Percentiles rank a stretch among this genome's conserved stretches.
Conservation (phyloP, 176 grass and related monocot genomes). For the Oryza glumipatula region DNA sequence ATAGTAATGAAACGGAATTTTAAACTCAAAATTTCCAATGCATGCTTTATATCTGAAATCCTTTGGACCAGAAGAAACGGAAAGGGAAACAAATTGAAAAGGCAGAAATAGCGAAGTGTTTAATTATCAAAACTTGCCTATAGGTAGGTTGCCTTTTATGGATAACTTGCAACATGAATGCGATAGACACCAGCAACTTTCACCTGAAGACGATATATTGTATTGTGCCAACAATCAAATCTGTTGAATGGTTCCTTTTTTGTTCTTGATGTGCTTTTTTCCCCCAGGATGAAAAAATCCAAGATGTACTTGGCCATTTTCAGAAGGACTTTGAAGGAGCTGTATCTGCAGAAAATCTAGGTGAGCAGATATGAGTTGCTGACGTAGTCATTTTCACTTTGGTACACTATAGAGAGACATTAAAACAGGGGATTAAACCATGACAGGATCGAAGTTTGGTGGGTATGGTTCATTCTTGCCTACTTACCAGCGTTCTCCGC, state of each 20-base stretch:
- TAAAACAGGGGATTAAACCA: conserved; percentile 41
- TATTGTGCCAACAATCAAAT: conserved; percentile 19
- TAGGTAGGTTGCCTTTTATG: neutral
- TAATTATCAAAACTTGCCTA: neutral
- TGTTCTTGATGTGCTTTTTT: conserved; percentile 25
- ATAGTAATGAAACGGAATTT: neutral
- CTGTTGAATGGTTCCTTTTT: conserved; percentile 30
- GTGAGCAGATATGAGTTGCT: conserved; percentile 54
- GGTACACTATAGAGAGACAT: conserved; percentile 33
- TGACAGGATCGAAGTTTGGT: conserved; percentile 87
- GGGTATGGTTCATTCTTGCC: conserved; percentile 98
- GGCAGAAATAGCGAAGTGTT: conserved; percentile 2
- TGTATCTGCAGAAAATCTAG: conserved; percentile 91
- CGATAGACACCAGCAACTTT: conserved; percentile 4
- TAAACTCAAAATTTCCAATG: neutral
- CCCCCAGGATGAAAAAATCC: conserved; percentile 86
- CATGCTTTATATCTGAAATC: neutral
- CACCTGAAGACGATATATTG: conserved; percentile 10
- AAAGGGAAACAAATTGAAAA: conserved; percentile 3
- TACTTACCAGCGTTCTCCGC: conserved; percentile 85
- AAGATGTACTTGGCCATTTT: conserved; percentile 83
- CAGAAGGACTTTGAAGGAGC: conserved; percentile 91
- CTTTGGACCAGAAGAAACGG: neutral
- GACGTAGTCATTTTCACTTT: conserved; percentile 30
- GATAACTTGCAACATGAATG: neutral